Percentiles rank a stretch among this genome's conserved stretches.
phyloP scores from a whole-genome alignment of 306 rosid species.

The Cucurbita maxima region DNA sequence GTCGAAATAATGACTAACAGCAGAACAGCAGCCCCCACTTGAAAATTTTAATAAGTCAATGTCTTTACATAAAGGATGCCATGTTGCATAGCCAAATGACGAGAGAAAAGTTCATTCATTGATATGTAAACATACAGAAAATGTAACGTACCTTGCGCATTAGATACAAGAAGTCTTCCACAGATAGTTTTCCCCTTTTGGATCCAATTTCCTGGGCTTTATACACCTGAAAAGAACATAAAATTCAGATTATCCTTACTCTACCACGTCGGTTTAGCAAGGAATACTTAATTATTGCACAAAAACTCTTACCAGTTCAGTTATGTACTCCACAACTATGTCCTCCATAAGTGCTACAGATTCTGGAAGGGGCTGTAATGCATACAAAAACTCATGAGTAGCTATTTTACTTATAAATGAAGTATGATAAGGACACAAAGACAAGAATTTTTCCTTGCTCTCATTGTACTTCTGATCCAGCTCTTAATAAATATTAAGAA shows the following conservation, averaged over 20 bases:
- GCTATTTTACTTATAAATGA: neutral
- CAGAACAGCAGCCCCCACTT: too few species aligned
- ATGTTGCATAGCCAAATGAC: neutral
- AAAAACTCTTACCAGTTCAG: constrained; percentile 44
- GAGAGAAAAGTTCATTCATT: neutral
- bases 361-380: constrained; percentile 74
- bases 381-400: neutral
- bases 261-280: neutral
- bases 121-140: neutral
- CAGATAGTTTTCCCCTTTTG: constrained; percentile 73
- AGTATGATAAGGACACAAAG: neutral
- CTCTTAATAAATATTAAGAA: neutral
- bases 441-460: neutral
- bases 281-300: neutral
- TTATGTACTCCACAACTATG: constrained; percentile 75
- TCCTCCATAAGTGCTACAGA: constrained; percentile 86
- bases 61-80: neutral
- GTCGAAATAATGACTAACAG: too few species aligned
- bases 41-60: neutral
- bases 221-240: constrained; percentile 40
- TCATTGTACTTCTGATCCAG: neutral
- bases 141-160: constrained; percentile 61
- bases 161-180: constrained; percentile 74
- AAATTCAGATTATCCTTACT: neutral
- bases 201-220: constrained; percentile 93